A percentile compares a stretch with the other conserved stretches of the same genome.
phyloP scores from a whole-genome alignment of 345 rosid species.

The Jatropha curcas region DNA sequence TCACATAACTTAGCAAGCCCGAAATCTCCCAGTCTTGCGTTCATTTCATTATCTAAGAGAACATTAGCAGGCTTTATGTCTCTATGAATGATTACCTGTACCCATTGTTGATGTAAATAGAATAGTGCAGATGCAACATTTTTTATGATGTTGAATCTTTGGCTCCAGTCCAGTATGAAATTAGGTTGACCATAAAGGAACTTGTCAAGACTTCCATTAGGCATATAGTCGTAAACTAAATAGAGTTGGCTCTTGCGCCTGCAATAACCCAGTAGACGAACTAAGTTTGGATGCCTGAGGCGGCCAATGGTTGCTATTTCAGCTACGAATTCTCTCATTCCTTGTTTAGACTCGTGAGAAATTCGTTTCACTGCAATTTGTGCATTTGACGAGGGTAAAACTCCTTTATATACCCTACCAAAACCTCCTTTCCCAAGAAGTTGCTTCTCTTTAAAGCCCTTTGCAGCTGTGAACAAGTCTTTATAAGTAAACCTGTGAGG shows the following conservation, averaged over 20 bases:
- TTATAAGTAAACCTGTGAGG: slow-evolving; percentile 34
- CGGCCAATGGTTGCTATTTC: slow-evolving; percentile 40
- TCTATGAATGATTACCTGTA: slow-evolving; percentile 9
- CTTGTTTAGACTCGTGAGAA: slow-evolving; percentile 32
- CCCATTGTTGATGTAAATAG: slow-evolving; percentile 11
- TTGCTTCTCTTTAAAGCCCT: slow-evolving; percentile 27
- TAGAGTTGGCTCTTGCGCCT: background rate
- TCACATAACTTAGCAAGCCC: slow-evolving; percentile 12
- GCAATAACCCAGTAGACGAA: background rate
- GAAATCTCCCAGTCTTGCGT: slow-evolving; percentile 5
- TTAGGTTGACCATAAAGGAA: background rate
- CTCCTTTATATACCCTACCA: slow-evolving; percentile 38
- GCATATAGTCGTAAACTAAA: background rate
- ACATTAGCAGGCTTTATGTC: slow-evolving; percentile 13
- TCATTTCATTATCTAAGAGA: slow-evolving; percentile 6
- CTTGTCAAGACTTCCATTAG: slow-evolving; percentile 14
- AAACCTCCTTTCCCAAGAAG: slow-evolving; percentile 41
- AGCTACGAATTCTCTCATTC: slow-evolving; percentile 37
- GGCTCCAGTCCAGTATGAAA: background rate
- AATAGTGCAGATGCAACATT: slow-evolving; percentile 9
- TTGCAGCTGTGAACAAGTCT: slow-evolving; percentile 34
- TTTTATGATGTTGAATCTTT: slow-evolving; percentile 4
- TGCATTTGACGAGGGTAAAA: slow-evolving; percentile 19
- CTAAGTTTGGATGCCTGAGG: slow-evolving; percentile 30
- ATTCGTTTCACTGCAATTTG: slow-evolving; percentile 37